These are phyloP conservation scores for Exophiala sideris DNA, from an alignment of 2,329 filamentous ascomycete genomes.

Conservation along the genomic window DNA sequence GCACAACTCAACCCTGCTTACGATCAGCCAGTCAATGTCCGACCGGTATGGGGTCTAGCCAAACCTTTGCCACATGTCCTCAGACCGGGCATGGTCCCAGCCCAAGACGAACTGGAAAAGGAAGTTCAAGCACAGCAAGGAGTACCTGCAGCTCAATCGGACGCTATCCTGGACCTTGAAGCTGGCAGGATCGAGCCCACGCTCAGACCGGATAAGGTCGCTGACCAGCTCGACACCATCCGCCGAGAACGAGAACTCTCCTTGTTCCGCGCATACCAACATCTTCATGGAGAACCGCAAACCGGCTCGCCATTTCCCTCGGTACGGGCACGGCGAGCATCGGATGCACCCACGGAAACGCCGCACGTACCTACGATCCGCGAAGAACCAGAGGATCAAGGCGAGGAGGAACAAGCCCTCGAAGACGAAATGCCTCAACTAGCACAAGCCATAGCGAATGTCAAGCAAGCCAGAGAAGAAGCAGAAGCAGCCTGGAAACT, in stretches of 20 bases:
- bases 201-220: constrained; percentile 8
- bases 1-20: constrained; percentile 54
- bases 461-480: constrained; percentile 17
- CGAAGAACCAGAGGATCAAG: constrained; percentile 8
- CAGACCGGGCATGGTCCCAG: constrained; percentile 52
- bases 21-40: constrained; percentile 48
- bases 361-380: background rate
- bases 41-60: constrained; percentile 54
- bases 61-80: constrained; percentile 55
- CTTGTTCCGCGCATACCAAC: constrained; percentile 10
- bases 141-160: background rate
- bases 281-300: constrained; percentile 5
- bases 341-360: constrained; percentile 9
- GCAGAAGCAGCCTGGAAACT: constrained; percentile 30
- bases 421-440: background rate
- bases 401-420: constrained; percentile 10
- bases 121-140: constrained; percentile 10
- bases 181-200: constrained; percentile 15
- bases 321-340: constrained; percentile 1
- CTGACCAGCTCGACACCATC: constrained; percentile 11
- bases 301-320: constrained; percentile 7
- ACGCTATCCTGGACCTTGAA: constrained; percentile 6
- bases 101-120: constrained; percentile 38
- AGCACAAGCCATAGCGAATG: constrained; percentile 10
- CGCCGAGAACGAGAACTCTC: constrained; percentile 15